Percentiles rank a stretch among this genome's conserved stretches.
These are phyloP conservation scores for Phytophthora fragariaefolia DNA, from an alignment of 352 stramenopile genomes.

Conservation along the genomic window DNA sequence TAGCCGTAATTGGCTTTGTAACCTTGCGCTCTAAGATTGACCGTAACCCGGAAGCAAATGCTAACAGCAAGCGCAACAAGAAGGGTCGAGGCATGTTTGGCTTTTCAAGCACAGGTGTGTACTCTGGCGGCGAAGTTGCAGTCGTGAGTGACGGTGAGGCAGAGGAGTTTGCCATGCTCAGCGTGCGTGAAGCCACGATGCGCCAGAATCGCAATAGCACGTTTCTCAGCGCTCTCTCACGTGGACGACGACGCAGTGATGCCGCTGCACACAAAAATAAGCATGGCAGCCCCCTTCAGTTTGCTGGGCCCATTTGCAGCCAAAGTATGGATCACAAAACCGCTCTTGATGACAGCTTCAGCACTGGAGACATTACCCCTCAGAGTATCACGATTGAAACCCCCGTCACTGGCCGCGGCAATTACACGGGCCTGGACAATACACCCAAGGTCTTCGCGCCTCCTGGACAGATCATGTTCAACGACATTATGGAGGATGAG, in stretches of 20 bases:
- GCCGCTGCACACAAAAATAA: conserved; percentile 34
- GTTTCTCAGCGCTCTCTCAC: conserved; percentile 54
- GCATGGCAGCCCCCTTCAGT: conserved; percentile 48
- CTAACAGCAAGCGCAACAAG: conserved; percentile 33
- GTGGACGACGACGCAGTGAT: conserved; percentile 29
- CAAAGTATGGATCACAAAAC: conserved; percentile 56
- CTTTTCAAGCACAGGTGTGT: conserved; percentile 37
- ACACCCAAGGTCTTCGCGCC: conserved; percentile 31
- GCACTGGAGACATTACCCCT: conserved; percentile 33
- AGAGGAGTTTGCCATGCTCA: conserved; percentile 86
- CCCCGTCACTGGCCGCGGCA: conserved; percentile 29
- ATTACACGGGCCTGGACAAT: conserved; percentile 42
- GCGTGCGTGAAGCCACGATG: conserved; percentile 71
- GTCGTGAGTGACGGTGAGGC: conserved; percentile 50
- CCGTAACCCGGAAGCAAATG: conserved; percentile 29
- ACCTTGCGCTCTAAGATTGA: conserved; percentile 61
- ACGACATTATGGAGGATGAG: conserved; percentile 70
- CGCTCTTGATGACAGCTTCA: conserved; percentile 23
- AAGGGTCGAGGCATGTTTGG: conserved; percentile 41
- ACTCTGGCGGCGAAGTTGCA: conserved; percentile 29
- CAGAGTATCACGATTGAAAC: conserved; percentile 40
- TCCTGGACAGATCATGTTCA: conserved; percentile 57
- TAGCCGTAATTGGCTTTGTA: conserved; percentile 69
- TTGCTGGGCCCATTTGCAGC: conserved; percentile 54
- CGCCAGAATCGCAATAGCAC: conserved; percentile 52